A percentile compares a stretch with the other conserved stretches of the same genome.
These are phyloP conservation scores for Porphyra umbilicalis DNA, from an alignment of 31 red algal genomes.

Conservation along the genomic window DNA sequence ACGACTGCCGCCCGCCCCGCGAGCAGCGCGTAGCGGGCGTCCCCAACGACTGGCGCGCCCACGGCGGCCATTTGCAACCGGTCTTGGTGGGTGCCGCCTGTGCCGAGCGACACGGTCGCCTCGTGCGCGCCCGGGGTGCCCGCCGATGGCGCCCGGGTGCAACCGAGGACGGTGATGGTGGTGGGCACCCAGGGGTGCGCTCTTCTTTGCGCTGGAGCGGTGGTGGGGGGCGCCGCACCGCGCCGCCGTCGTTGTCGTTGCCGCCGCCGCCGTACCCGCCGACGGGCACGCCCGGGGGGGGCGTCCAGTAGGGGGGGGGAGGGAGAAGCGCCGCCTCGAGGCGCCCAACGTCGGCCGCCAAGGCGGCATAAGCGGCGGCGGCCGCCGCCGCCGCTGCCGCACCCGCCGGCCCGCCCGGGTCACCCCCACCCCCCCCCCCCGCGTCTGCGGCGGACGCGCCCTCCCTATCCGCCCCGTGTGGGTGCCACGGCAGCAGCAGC, in stretches of 20 bases:
- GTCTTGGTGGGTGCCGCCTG: slow-evolving; percentile 57
- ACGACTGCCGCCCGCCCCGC: neutral
- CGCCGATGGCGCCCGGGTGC: neutral
- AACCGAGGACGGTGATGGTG: neutral
- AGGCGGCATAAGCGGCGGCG: neutral
- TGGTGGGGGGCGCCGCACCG: neutral
- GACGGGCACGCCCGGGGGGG: neutral
- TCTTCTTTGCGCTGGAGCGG: too few relatives aligned
- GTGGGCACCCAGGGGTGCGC: neutral
- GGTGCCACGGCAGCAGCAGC: neutral
- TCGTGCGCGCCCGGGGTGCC: neutral
- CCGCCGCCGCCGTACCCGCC: neutral
- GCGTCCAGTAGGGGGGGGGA: neutral
- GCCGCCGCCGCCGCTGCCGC: neutral
- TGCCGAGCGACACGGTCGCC: slow-evolving; percentile 18
- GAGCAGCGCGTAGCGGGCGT: slow-evolving; percentile 28
- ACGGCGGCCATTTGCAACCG: slow-evolving; percentile 35
- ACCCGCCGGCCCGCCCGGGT: too few relatives aligned
- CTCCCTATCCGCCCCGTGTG: neutral
- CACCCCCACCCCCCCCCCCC: too few relatives aligned
- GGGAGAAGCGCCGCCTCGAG: neutral
- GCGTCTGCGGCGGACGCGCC: too few relatives aligned
- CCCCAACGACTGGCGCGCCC: slow-evolving; percentile 19
- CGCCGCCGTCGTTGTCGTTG: neutral
- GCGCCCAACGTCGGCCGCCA: neutral